Conservation (phyloP, 2,329 filamentous ascomycete genomes). For the Alternaria ventricosa region DNA sequence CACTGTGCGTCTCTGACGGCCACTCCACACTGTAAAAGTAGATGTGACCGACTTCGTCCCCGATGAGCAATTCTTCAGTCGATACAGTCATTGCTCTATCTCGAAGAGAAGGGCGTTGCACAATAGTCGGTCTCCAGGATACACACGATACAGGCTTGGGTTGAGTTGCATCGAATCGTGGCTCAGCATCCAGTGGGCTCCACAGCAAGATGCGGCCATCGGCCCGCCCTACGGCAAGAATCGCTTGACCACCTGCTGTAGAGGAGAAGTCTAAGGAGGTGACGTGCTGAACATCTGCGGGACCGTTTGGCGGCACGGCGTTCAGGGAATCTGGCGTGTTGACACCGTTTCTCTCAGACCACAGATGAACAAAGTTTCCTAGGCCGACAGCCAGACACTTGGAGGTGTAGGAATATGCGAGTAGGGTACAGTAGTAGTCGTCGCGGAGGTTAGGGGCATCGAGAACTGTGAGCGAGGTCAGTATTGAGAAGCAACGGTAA, state of each 20-base stretch:
- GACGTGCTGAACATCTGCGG: constrained; percentile 57
- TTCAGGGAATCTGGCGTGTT: constrained; percentile 62
- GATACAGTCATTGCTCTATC: constrained; percentile 60
- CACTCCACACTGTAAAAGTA: constrained; percentile 93
- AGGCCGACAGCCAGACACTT: constrained; percentile 85
- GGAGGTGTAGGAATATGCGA: constrained; percentile 80
- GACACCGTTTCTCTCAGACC: constrained; percentile 79
- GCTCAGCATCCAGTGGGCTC: constrained; percentile 72
- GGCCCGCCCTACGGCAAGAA: constrained; percentile 84
- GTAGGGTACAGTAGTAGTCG: constrained; percentile 91
- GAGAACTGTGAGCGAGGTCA: constrained; percentile 68
- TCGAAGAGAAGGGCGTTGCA: constrained; percentile 58
- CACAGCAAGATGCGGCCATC: constrained; percentile 78
- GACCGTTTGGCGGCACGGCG: constrained; percentile 54
- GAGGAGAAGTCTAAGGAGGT: constrained; percentile 94
- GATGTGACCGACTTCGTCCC: constrained; percentile 81
- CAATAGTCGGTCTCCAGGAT: constrained; percentile 74
- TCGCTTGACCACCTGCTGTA: constrained; percentile 72
- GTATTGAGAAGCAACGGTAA: constrained; percentile 7
- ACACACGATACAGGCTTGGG: constrained; percentile 78
- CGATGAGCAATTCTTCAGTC: constrained; percentile 85
- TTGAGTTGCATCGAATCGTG: constrained; percentile 78
- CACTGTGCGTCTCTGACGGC: constrained; percentile 64
- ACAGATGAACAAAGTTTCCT: constrained; percentile 80
- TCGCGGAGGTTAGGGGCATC: constrained; percentile 89